Evolutionary conservation across 2,329 filamentous ascomycete species (phyloP), one percentile per base, ranked within the genome.

Genomic region (Xylaria sp.): DNA sequence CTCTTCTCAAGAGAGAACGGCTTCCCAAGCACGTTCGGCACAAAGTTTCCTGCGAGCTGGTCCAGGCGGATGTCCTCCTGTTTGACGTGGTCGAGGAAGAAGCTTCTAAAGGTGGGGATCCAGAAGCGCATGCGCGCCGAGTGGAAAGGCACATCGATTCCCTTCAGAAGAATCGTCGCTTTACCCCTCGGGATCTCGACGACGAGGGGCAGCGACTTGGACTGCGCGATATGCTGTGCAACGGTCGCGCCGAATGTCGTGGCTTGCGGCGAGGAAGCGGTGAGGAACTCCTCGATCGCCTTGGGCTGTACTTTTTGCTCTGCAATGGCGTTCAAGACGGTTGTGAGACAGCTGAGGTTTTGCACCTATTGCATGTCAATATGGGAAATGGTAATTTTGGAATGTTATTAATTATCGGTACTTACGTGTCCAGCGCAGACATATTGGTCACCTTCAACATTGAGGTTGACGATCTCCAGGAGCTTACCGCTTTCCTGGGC

Each of bases 111-210:
- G 17, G 50, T 55, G 15, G 63, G 55, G 19, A 65, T 62, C 47
- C 63, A 62, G 21, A 58, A 62, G 17, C 63, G 60, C 56, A 65
- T 52, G 35, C 60, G 51, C 0, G 47, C 49, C 4, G 64, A 66
- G 53, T 66, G 64, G 43, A 66, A 66, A 7, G 64, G 64, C 5
- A 66, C 54, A 15, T 66, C 64, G 4, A 66, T 66, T 8, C 60
- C 64, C 19, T 42, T 56, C 11, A 66, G 12, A n/a, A 50, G 42
- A 17, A 66, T 59, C 9, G 64, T 66, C 2, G 64, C 60, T 31
- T 61, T 66, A 1, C 64, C 64, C 21, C 64, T 52, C 1, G 49
- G 47, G 5, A 66, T 49, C 2, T 66, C 64, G 8, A 61, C 46
- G 43, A 60, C 49, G 2, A 66, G 61, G 1, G 64, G 64, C 4